These are phyloP conservation scores for Mucor plumbeus DNA, from an alignment of 371 early-diverging fungal species.

Conservation along the genomic window DNA sequence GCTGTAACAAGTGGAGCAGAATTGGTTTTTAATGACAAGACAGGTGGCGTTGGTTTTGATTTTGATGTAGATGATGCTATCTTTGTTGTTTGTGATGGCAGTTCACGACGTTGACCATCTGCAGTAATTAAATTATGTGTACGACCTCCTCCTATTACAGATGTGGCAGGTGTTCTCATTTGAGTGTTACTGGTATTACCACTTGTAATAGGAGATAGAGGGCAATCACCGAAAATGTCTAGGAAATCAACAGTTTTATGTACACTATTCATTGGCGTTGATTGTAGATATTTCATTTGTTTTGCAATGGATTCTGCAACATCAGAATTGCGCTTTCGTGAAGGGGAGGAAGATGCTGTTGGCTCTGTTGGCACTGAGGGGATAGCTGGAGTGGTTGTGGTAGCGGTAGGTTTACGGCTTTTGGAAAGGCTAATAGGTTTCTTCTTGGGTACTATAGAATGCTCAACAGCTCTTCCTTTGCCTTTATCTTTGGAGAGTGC, in stretches of 20 bases:
- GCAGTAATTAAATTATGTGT: neutral
- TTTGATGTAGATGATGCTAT: too few species aligned
- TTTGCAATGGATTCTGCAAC: neutral
- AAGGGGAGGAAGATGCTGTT: neutral
- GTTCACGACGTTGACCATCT: neutral
- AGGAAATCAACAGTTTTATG: neutral
- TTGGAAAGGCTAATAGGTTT: conserved; percentile 21
- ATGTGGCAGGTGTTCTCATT: neutral
- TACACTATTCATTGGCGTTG: conserved; percentile 8
- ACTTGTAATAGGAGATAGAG: conserved; percentile 12
- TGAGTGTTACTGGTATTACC: neutral
- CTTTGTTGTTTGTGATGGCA: too few species aligned
- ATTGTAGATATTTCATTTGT: conserved; percentile 13
- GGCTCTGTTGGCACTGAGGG: too few species aligned
- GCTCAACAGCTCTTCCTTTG: conserved; percentile 19
- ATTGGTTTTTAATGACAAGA: neutral
- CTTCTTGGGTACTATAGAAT: neutral
- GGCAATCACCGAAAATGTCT: conserved; percentile 14
- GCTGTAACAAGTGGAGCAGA: conserved; percentile 4
- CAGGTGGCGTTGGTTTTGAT: neutral
- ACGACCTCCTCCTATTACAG: neutral
- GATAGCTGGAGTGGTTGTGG: neutral
- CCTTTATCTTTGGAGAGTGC: conserved; percentile 17
- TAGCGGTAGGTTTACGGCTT: neutral
- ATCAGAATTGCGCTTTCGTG: neutral